These are phyloP conservation scores for Aspergillus homomorphus DNA, from an alignment of 495 filamentous ascomycete genomes.

Conservation along the genomic window DNA sequence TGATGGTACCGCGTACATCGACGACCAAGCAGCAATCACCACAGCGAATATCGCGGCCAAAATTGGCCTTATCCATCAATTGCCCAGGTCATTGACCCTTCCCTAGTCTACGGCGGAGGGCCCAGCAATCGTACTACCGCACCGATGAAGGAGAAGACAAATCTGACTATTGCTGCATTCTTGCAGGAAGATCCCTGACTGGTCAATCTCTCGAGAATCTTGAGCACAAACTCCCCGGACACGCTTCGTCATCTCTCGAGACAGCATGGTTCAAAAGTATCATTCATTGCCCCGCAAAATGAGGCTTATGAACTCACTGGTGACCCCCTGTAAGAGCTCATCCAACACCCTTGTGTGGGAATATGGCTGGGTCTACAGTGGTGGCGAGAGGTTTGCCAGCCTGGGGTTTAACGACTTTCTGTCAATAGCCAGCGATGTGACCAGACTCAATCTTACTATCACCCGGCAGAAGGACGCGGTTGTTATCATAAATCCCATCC, in stretches of 20 bases:
- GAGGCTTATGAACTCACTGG: background rate
- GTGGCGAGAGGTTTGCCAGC: background rate
- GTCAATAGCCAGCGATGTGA: background rate
- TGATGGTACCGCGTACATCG: background rate
- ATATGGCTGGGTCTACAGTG: background rate
- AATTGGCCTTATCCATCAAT: background rate
- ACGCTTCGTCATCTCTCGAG: background rate
- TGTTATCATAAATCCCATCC: background rate
- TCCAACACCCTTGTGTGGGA: background rate
- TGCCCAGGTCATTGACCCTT: background rate
- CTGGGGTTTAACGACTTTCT: background rate
- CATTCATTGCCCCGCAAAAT: background rate
- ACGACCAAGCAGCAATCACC: background rate
- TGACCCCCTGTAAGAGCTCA: background rate
- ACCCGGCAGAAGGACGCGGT: background rate
- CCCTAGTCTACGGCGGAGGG: background rate
- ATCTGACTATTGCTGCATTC: background rate
- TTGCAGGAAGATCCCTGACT: background rate
- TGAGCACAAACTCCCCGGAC: background rate
- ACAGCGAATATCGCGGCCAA: background rate
- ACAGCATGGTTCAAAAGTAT: background rate
- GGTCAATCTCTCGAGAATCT: background rate
- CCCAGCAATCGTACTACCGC: background rate
- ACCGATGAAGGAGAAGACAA: background rate
- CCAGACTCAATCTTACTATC: background rate